Percentiles rank a stretch among this genome's conserved stretches.
Conservation (phyloP, 345 rosid genomes). For the Citropsis articulata region DNA sequence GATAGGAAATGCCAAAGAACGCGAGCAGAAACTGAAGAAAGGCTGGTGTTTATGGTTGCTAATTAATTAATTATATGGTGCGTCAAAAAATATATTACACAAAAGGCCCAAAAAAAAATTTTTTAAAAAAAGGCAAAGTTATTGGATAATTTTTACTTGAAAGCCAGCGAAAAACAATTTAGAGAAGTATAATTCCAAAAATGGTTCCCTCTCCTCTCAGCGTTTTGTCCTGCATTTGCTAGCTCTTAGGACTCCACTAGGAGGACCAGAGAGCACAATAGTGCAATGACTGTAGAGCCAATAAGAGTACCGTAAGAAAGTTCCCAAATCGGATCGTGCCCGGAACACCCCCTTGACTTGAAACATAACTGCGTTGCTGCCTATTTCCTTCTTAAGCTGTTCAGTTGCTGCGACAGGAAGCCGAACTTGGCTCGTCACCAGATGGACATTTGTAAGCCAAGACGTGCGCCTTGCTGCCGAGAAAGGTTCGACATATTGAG, state of each 20-base stretch:
- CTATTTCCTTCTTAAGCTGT: conserved; percentile 48
- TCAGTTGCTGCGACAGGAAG: conserved; percentile 44
- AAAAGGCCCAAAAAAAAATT: too few species aligned
- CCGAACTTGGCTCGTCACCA: conserved; percentile 76
- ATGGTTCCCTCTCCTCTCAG: conserved; percentile 21
- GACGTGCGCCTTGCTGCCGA: conserved; percentile 43
- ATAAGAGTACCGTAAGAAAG: conserved; percentile 67
- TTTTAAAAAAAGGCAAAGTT: background rate
- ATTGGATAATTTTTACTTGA: background rate
- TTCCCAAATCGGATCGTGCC: conserved; percentile 62
- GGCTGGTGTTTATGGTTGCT: background rate
- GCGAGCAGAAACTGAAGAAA: background rate
- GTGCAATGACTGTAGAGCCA: conserved; percentile 58
- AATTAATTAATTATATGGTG: background rate
- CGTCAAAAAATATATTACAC: background rate
- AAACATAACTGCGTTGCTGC: conserved; percentile 47
- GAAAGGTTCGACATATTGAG: conserved; percentile 71
- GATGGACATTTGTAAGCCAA: conserved; percentile 44
- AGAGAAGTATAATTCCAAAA: background rate
- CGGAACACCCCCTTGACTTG: conserved; percentile 63
- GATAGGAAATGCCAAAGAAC: background rate
- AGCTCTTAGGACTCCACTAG: conserved; percentile 57
- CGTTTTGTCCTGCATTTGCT: conserved; percentile 67
- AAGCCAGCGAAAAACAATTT: background rate
- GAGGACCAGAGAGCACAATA: conserved; percentile 60